Evolutionary conservation across 495 filamentous ascomycete species (phyloP), one percentile per base, ranked within the genome.

Genomic region (Trichoderma gamsii): DNA sequence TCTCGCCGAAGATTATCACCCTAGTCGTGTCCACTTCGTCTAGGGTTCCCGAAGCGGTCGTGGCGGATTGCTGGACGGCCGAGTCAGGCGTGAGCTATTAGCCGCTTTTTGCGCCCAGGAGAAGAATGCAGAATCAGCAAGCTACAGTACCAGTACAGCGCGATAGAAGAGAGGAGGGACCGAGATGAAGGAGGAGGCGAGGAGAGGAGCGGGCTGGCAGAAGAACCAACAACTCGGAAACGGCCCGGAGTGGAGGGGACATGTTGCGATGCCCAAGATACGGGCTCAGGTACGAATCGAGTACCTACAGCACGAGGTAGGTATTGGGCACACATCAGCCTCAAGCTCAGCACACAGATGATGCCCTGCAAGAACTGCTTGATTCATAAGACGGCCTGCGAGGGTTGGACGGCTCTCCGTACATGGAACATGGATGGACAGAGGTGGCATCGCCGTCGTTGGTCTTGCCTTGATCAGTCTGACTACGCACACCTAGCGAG

Each of bases 31-130:
- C 56, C 56, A 61, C 56, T 61, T 59, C n/a, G 51, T 59, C n/a
- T 25, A 61, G n/a, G 56, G 56, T 7, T 29, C 56, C 56, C 56
- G 29, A 32, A 61, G 56, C 56, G 56, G 56, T 49, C 44, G 44
- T 49, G 44, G 44, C 44, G 44, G 44, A 49, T 9, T 52, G 56
- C 23, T 29, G 25, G 25, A 61, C 16, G 25, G 56, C 27, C 56
- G 56, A 61, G 56, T 61, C 56, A 61, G 27, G 56, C 29, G 56
- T 4, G 35, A 38, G 35, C 8, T 38, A 38, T 61, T 61, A 61
- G n/a, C 56, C 56, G 56, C 56, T 32, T 61, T 61, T 61, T 61
- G 56, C 56, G 56, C 56, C 56, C 56, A 61, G 25, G 56, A 61
- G 49, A 49, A 49, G 15, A n/a, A 52, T 52, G 49, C 18, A 52